A percentile compares a stretch with the other conserved stretches of the same genome.
phyloP scores from a whole-genome alignment of 441 rosid genomes.

The Syzygium syzygioides region DNA sequence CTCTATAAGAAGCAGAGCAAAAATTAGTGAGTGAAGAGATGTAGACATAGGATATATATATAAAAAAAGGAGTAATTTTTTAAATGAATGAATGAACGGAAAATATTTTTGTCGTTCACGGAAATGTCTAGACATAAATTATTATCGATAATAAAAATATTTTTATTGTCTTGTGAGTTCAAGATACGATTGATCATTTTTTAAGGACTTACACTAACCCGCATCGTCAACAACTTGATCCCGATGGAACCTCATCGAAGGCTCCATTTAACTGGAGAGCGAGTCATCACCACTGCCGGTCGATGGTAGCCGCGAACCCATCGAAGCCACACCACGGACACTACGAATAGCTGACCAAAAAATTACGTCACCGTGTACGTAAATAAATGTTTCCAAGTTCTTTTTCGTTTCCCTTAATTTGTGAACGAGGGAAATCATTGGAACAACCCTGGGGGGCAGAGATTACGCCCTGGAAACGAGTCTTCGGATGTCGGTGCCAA shows the following conservation, averaged over 20 bases:
- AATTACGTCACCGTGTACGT: not conserved
- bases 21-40: too few relatives aligned
- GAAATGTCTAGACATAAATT: not conserved
- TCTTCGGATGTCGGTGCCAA: too few relatives aligned
- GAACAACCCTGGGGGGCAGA: not conserved
- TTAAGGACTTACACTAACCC: rapidly evolving
- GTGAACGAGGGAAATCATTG: not conserved
- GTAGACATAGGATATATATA: too few relatives aligned
- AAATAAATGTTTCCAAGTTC: not conserved
- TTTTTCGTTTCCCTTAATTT: not conserved
- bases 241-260: not conserved
- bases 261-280: not conserved
- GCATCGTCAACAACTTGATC: not conserved
- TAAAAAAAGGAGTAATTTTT: too few relatives aligned
- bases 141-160: rapidly evolving
- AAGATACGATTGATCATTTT: rapidly evolving
- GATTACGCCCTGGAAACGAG: too few relatives aligned
- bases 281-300: not conserved
- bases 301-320: not conserved
- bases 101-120: rapidly evolving
- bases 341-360: not conserved
- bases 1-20: too few relatives aligned
- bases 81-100: not conserved
- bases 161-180: not conserved
- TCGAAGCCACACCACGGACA: too few relatives aligned